Evolutionary conservation across 2,329 filamentous ascomycete genomes (phyloP).

Genomic region (Diaporthe caulivora): DNA sequence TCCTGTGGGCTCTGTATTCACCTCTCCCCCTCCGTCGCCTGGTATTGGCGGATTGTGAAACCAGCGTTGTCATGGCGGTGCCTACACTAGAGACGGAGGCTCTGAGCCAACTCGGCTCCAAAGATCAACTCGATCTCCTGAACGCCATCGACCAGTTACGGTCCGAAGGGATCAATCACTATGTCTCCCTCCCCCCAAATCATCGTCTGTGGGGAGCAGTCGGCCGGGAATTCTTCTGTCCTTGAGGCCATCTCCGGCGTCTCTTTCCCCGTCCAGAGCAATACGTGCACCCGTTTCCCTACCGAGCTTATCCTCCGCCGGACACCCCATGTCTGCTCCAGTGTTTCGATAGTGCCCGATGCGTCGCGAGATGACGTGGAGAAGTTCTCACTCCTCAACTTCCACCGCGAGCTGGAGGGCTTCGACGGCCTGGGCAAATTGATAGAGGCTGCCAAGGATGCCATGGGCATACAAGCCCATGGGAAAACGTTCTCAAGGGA

Average conservation of each 20-base stretch:
- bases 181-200: slow-evolving; percentile 37
- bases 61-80: not conserved
- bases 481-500: slow-evolving; percentile 56
- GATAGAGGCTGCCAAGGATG: slow-evolving; percentile 53
- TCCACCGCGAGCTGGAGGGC: slow-evolving; percentile 39
- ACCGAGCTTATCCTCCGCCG: slow-evolving; percentile 63
- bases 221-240: slow-evolving; percentile 54
- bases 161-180: slow-evolving; percentile 4
- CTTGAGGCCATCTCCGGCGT: slow-evolving; percentile 67
- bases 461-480: slow-evolving; percentile 60
- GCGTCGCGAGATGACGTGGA: slow-evolving; percentile 13
- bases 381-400: slow-evolving; percentile 23
- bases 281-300: slow-evolving; percentile 64
- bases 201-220: slow-evolving; percentile 47
- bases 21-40: not conserved
- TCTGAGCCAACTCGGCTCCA: slow-evolving; percentile 18
- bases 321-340: slow-evolving; percentile 44
- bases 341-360: slow-evolving; percentile 42
- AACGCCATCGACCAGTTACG: slow-evolving; percentile 31
- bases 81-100: slow-evolving; percentile 15
- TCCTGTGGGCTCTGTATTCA: not conserved
- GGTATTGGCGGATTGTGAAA: not conserved
- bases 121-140: slow-evolving; percentile 28
- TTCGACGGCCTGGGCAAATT: slow-evolving; percentile 48
- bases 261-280: slow-evolving; percentile 63